These are phyloP conservation scores for Leavenworthia alabamica DNA, from an alignment of 345 rosid genomes.

Conservation along the genomic window DNA sequence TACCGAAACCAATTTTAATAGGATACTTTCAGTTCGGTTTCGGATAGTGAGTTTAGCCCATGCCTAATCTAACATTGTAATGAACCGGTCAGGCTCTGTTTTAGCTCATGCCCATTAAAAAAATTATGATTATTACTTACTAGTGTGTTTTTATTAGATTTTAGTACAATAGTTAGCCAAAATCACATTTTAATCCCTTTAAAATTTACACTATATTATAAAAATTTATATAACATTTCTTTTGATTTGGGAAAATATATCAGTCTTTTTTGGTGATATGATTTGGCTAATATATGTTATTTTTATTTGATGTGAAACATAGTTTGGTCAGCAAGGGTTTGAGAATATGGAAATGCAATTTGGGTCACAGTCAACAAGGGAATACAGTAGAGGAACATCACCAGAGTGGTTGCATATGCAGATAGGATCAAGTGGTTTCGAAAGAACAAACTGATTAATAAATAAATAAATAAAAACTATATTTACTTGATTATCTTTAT, in stretches of 20 bases:
- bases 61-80: not conserved
- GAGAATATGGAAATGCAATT: slow-evolving; percentile 52
- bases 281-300: not conserved
- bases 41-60: no score
- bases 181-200: no score
- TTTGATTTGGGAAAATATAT: not conserved
- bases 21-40: no score
- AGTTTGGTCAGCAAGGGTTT: slow-evolving; percentile 67
- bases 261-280: not conserved
- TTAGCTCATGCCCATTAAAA: not conserved
- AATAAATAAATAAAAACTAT: not conserved
- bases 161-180: no score
- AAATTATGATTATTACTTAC: no score
- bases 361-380: slow-evolving; percentile 58
- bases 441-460: slow-evolving; percentile 43
- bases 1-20: no score
- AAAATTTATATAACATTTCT: no score
- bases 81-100: not conserved
- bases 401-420: slow-evolving; percentile 94
- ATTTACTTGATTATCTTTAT: slow-evolving; percentile 1
- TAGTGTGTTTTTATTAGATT: no score
- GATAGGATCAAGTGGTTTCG: slow-evolving; percentile 57
- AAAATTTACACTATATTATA: no score
- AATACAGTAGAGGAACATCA: slow-evolving; percentile 54
- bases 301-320: slow-evolving; percentile 26